A percentile compares a stretch with the other conserved stretches of the same genome.
Conservation (phyloP, 257 asterid species). For the Euphrasia confusa region DNA sequence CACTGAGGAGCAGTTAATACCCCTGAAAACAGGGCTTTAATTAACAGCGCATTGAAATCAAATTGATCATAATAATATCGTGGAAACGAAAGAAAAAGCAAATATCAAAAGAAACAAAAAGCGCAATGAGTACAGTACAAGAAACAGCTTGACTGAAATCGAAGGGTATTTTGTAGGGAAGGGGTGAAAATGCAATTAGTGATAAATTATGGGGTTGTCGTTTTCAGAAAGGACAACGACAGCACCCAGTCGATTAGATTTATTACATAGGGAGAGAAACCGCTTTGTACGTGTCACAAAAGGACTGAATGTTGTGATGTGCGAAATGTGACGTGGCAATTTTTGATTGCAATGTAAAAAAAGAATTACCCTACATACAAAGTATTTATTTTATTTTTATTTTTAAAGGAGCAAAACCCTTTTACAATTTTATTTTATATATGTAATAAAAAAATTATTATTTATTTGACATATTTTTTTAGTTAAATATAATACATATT, state of each 20-base stretch:
- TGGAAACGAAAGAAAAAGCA: slow-evolving; percentile 21
- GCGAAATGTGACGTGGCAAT: neutral
- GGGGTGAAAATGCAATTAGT: neutral
- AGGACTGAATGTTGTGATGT: slow-evolving; percentile 23
- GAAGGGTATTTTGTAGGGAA: slow-evolving; percentile 23
- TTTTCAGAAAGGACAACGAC: slow-evolving; percentile 24
- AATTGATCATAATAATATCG: neutral
- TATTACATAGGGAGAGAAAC: slow-evolving; percentile 34
- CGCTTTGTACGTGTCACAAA: slow-evolving; percentile 48
- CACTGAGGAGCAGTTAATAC: slow-evolving; percentile 14
- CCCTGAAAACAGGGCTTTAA: slow-evolving; percentile 18
- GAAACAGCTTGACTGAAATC: slow-evolving; percentile 31
- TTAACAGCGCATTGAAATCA: slow-evolving; percentile 14
- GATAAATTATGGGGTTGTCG: slow-evolving; percentile 19
- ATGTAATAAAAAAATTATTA: too few species aligned
- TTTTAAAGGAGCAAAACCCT: too few species aligned
- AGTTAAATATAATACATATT: too few species aligned
- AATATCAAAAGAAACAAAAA: neutral
- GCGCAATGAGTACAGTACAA: slow-evolving; percentile 19
- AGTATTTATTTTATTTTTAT: too few species aligned
- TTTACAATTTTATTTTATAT: too few species aligned
- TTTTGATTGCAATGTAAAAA: neutral
- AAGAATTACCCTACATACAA: too few species aligned
- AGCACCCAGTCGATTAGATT: slow-evolving; percentile 42
- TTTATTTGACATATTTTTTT: too few species aligned